Percentiles rank a stretch among this genome's conserved stretches.
Evolutionary conservation across 345 rosid species (phyloP).

Genomic region (Limnanthes douglasii): DNA sequence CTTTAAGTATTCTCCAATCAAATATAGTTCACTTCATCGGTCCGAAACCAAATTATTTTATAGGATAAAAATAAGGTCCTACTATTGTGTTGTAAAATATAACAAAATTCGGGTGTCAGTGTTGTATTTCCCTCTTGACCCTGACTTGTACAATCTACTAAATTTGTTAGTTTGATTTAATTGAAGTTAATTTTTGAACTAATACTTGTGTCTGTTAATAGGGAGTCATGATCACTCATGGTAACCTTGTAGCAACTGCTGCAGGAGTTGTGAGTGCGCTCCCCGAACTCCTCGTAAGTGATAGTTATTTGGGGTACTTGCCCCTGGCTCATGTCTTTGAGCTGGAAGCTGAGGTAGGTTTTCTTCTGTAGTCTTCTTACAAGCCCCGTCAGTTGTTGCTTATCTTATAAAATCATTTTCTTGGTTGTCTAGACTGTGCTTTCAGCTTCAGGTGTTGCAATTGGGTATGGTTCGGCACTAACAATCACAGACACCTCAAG

Average conservation of each 20-base stretch:
- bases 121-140: neutral
- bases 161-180: neutral
- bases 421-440: constrained; percentile 45
- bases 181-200: constrained; percentile 12
- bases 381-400: constrained; percentile 1
- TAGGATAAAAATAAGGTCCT: too few species aligned
- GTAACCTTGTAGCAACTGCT: constrained; percentile 65
- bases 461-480: constrained; percentile 79
- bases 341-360: constrained; percentile 74
- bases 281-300: constrained; percentile 36
- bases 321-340: constrained; percentile 96
- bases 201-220: too few species aligned
- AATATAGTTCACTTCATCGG: neutral
- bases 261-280: constrained; percentile 67
- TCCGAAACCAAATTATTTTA: too few species aligned
- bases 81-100: neutral
- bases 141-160: too few species aligned
- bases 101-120: neutral
- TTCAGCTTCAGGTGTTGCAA: constrained; percentile 51
- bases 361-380: constrained; percentile 4
- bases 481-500: constrained; percentile 73
- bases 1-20: neutral
- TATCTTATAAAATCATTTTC: constrained; percentile 9
- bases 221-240: constrained; percentile 95
- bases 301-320: constrained; percentile 66